Conservation (phyloP, 1,139 yeast genomes). For the Blastobotrys petasosporus region DNA sequence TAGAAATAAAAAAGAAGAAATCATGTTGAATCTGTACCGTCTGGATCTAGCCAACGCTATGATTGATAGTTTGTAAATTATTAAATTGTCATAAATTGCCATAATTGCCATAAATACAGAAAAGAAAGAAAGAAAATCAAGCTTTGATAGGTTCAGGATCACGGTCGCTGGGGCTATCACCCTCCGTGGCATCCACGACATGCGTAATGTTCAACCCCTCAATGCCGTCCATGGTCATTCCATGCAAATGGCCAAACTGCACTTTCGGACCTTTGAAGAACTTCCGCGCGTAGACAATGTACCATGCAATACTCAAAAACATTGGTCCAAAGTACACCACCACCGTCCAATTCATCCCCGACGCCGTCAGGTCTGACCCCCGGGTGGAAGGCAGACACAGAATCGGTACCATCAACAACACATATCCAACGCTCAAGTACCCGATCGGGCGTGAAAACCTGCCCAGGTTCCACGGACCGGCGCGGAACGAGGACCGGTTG, state of each 20-base stretch:
- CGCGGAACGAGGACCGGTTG: slow-evolving; percentile 47
- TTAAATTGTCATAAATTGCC: too few relatives aligned
- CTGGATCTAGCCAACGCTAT: slow-evolving; percentile 8
- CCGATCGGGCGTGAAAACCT: slow-evolving; percentile 42
- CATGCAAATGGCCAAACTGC: slow-evolving; percentile 37
- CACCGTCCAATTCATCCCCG: slow-evolving; percentile 61
- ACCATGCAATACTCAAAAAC: slow-evolving; percentile 47
- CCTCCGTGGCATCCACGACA: too few relatives aligned
- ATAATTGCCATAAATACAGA: too few relatives aligned
- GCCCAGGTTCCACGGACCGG: slow-evolving; percentile 72
- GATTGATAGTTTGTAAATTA: slow-evolving; percentile 6
- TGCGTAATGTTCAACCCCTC: too few relatives aligned
- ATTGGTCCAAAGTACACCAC: slow-evolving; percentile 60
- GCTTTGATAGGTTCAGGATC: too few relatives aligned
- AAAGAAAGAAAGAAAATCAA: too few relatives aligned
- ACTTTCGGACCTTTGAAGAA: slow-evolving; percentile 60
- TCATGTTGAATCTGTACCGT: too few relatives aligned
- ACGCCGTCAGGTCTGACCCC: slow-evolving; percentile 34
- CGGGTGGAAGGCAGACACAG: slow-evolving; percentile 50
- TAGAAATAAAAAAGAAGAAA: not conserved
- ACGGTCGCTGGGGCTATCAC: too few relatives aligned
- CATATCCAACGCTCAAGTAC: slow-evolving; percentile 33
- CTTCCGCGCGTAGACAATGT: slow-evolving; percentile 49
- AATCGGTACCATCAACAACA: slow-evolving; percentile 58
- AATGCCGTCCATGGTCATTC: too few relatives aligned